phyloP scores from a whole-genome alignment of 352 stramenopile species.

The Globisporangium abappressorium region DNA sequence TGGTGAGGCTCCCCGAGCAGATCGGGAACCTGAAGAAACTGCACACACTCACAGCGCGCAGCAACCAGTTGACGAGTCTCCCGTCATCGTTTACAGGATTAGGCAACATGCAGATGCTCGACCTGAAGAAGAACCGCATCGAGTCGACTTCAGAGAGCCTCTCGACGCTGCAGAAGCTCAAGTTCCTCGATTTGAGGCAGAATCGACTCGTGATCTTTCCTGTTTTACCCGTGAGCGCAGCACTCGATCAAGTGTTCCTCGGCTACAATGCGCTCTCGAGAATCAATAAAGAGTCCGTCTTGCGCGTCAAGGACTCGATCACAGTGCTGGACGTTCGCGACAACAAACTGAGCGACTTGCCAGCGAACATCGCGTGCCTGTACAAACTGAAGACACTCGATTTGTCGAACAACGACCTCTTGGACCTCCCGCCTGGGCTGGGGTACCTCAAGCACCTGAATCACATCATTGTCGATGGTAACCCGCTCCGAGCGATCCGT shows the following conservation, averaged over 20 bases:
- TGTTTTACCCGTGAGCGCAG: constrained; percentile 45
- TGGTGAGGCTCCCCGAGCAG: constrained; percentile 38
- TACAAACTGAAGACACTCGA: constrained; percentile 79
- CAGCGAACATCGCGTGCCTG: constrained; percentile 50
- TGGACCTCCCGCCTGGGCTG: constrained; percentile 67
- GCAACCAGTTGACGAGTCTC: constrained; percentile 55
- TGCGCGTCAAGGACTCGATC: constrained; percentile 60
- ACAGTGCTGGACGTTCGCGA: constrained; percentile 78
- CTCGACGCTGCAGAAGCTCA: constrained; percentile 37
- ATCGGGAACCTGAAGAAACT: constrained; percentile 61
- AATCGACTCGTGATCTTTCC: constrained; percentile 69
- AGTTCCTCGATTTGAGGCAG: constrained; percentile 72
- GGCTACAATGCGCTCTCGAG: constrained; percentile 66
- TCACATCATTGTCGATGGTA: constrained; percentile 73
- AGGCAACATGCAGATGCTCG: constrained; percentile 55
- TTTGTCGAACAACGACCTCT: constrained; percentile 78
- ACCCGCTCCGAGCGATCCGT: constrained; percentile 71
- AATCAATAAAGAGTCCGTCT: constrained; percentile 57
- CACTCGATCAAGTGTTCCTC: constrained; percentile 74
- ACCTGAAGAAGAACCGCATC: constrained; percentile 78
- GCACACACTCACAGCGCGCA: constrained; percentile 53
- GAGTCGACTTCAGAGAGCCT: constrained; percentile 45
- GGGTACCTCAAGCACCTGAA: constrained; percentile 79
- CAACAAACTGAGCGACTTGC: constrained; percentile 69
- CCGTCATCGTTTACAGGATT: constrained; percentile 46